Evolutionary conservation across 2,329 filamentous ascomycete genomes (phyloP), one percentile per base, ranked within the genome.

Genomic region (Pyricularia pennisetigena): DNA sequence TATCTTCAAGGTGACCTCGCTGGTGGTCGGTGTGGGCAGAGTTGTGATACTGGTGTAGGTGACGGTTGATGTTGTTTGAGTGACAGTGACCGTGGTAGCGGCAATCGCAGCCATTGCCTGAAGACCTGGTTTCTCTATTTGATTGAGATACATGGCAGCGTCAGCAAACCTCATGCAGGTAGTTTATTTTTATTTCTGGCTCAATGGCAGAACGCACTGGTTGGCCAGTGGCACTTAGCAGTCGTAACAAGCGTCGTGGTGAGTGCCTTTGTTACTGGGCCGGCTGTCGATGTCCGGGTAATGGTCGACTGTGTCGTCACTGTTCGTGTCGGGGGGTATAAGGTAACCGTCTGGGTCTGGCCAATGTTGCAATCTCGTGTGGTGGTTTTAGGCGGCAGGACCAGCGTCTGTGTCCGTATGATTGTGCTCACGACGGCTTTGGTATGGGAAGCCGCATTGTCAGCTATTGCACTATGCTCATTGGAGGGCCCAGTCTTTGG

Each of bases 31-130:
- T 0, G 74, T 73, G 1, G 76, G 75, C 6, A 77, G 68, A 0
- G 76, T 76, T 3, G 78, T 79, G 23, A 76, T 69, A 7, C 72
- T 71, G 0, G 77, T 79, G 70, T 76, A 75, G 3, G 77, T 80
- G 32, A 79, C 74, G 2, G 75, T 77, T 57, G 69, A 74, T 7
- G 75, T 79, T 0, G 78, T 79, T 68, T 79, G 75, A 4, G 78
- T 80, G 66, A 76, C 72, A 0, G 78, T 80, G 24, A 78, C 74
- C 0, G 77, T 79, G 10, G 75, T 75, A 9, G 76, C 74, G 49
- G 75, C 74, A 64, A 77, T 71, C 10, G 73, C 72, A 7, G 71
- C 73, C 70, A 71, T 65, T 66, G 69, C 67, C 7, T 69, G 67
- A 16, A 71, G 66, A 26, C 72, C 71, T 64, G 71, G 71, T 69